phyloP scores from a whole-genome alignment of 2,329 filamentous ascomycete species.

The Clonostachys sp. region DNA sequence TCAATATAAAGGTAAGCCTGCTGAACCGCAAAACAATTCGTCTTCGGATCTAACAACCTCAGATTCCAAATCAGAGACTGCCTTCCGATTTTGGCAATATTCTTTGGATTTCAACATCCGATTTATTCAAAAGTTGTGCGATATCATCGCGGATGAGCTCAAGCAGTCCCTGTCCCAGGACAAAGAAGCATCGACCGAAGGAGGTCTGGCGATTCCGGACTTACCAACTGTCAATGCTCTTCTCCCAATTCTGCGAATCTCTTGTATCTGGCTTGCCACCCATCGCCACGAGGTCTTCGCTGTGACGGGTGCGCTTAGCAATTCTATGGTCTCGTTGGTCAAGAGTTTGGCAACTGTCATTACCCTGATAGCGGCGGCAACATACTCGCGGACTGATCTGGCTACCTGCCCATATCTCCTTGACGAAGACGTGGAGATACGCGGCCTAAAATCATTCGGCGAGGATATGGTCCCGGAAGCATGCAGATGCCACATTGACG shows the following conservation, averaged over 20 bases:
- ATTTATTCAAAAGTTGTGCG: constrained; percentile 68
- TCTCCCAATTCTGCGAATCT: constrained; percentile 48
- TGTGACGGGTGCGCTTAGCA: constrained; percentile 38
- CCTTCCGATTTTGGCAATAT: constrained; percentile 52
- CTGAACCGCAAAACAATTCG: not conserved
- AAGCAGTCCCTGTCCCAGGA: constrained; percentile 17
- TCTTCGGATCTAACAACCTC: constrained; percentile 6
- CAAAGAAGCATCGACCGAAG: constrained; percentile 2
- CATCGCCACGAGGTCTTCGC: constrained; percentile 38
- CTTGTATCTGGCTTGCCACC: constrained; percentile 47
- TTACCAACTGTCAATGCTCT: constrained; percentile 25
- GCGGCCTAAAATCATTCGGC: constrained; percentile 37
- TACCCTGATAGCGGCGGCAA: constrained; percentile 39
- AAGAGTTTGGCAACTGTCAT: constrained; percentile 39
- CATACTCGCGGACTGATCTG: constrained; percentile 28
- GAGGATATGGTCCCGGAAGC: constrained; percentile 27
- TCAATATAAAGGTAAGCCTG: constrained; percentile 19
- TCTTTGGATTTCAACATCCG: constrained; percentile 75
- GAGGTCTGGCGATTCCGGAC: constrained; percentile 4
- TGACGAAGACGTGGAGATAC: constrained; percentile 41
- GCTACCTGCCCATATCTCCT: constrained; percentile 43
- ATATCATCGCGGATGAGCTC: constrained; percentile 66
- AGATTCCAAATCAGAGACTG: constrained; percentile 41
- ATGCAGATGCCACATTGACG: constrained; percentile 30
- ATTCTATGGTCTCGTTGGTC: constrained; percentile 39